Base-by-base conservation (phyloP, 2,329 filamentous ascomycete genomes). In the Microdochium bolleyi region DNA sequence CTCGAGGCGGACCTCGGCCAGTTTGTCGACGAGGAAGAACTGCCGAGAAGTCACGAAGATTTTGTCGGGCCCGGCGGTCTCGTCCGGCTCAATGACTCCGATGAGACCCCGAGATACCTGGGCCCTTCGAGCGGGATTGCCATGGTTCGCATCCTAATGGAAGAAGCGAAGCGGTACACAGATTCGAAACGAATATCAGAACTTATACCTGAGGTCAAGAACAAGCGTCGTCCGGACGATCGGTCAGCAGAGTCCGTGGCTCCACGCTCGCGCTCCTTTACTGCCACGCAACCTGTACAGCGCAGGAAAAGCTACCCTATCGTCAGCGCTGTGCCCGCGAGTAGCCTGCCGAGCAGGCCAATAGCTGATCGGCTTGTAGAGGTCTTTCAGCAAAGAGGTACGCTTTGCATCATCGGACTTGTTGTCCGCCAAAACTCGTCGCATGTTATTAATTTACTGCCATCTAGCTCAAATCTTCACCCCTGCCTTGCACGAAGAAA, bases 61-160 rank as follows among this genome's bases (percentile, higher is more conserved):
- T 88, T 96, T 69, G 84, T 96, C 61, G 87, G 91, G 22, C 88
- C 89, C 0, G 89, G 89, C 22, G 92, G 91, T 24, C 81, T 92
- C 59, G 89, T 97, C 61, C 87, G 86, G 46, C 82, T 97, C 51
- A 85, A 87, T 62, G 89, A 92, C 61, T 85, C 85, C 53, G 90
- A 95, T 66, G 92, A 96, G 70, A 85, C 82, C 1, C 85, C 89
- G 16, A 88, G 92, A 57, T 97, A 94, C 66, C 76, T 99, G 2
- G 94, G 94, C 0, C 89, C 94, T 2, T 96, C 92, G 49, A 97
- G 92, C 67, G 94, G 92, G 55, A 96, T 96, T 62, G 89, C 91
- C 64, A 95, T 97, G 75, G 95, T 92, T 13, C 84, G 92, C 27
- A 78, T 97, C 60, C 85, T 99, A 11, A 96, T 99, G 88, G 92